Base-by-base conservation (phyloP, 305 asterid genomes). In the Fraxinus baroniana region DNA sequence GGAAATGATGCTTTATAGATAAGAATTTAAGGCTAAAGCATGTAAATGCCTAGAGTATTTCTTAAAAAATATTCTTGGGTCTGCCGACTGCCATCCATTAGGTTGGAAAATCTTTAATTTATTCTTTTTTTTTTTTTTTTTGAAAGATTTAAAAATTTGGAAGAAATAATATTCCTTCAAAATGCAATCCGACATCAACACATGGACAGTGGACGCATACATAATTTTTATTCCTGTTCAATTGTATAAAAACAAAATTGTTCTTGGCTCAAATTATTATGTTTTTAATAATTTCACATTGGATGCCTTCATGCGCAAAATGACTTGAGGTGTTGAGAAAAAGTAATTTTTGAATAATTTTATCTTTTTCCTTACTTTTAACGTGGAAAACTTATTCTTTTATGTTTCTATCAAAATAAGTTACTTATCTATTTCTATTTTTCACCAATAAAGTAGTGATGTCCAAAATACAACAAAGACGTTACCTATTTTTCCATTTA, bases 141-240 rank as follows among this genome's bases (percentile, higher is more conserved):
- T 44, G 2, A 20, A 75, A 75, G 39, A 36, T 75, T 20, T 10
- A 2, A 36, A 39, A 71, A 37, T 12, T 0, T 12, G 13, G 60
- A 35, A 70, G 12, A 32, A 76, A 32, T 28, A 46, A 26, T 83
- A 68, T 85, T 79, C 76, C 41, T 28, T 80, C 17, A 46, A 30
- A 57, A 66, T 75, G 57, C 84, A 83, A 80, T 52, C 64, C 32
- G 73, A 81, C 37, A 30, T 71, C 78, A 84, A 86, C 92, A 89
- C 92, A 89, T 89, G 91, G 92, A 80, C 78, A 78, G 90, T 85
- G 82, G 87, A 80, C 83, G 26, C 76, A 70, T 3, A 78, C 32
- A n/a, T 20, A 3, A 35, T 15, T 64, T 62, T 77, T 78, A 26
- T 36, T 28, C 57, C 24, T 78, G 46, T 79, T 79, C 74, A 85